phyloP scores from a whole-genome alignment of 495 filamentous ascomycete genomes.

The Aspergillus ostianus region DNA sequence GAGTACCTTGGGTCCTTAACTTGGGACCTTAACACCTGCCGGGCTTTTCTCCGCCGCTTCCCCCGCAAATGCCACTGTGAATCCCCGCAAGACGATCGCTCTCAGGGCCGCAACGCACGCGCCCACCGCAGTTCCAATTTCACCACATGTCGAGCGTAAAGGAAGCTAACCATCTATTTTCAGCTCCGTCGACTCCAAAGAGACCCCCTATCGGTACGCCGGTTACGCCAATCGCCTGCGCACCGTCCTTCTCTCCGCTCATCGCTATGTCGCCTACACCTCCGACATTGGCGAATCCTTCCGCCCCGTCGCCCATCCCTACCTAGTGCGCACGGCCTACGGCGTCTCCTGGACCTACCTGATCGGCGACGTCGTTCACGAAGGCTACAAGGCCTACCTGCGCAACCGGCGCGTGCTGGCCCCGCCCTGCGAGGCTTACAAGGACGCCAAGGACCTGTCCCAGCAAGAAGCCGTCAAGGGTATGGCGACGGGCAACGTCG shows the following conservation, averaged over 20 bases:
- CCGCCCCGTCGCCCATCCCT: conserved; percentile 86
- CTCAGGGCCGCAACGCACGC: neutral
- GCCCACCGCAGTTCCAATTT: neutral
- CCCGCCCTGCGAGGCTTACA: conserved; percentile 41
- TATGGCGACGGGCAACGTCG: conserved; percentile 42
- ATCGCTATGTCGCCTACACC: conserved; percentile 97
- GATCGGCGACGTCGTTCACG: conserved; percentile 83
- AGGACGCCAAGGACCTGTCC: conserved; percentile 36
- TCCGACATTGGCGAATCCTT: conserved; percentile 97
- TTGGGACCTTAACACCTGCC: no score
- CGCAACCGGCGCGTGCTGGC: conserved; percentile 64
- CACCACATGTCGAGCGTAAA: conserved; percentile 6
- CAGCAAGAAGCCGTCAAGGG: conserved; percentile 33
- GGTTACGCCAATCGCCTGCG: conserved; percentile 84
- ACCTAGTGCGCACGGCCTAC: conserved; percentile 77
- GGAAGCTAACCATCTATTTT: conserved; percentile 21
- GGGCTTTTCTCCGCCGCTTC: conserved; percentile 6
- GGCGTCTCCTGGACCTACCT: conserved; percentile 91
- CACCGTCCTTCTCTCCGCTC: conserved; percentile 85
- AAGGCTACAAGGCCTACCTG: conserved; percentile 93
- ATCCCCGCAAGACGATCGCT: conserved; percentile 9
- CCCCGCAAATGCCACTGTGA: neutral
- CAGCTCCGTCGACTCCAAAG: conserved; percentile 78
- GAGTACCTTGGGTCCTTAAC: neutral
- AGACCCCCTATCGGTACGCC: conserved; percentile 83